These are phyloP conservation scores for Scutellaria galericulata DNA, from an alignment of 257 asterid species.

Conservation along the genomic window DNA sequence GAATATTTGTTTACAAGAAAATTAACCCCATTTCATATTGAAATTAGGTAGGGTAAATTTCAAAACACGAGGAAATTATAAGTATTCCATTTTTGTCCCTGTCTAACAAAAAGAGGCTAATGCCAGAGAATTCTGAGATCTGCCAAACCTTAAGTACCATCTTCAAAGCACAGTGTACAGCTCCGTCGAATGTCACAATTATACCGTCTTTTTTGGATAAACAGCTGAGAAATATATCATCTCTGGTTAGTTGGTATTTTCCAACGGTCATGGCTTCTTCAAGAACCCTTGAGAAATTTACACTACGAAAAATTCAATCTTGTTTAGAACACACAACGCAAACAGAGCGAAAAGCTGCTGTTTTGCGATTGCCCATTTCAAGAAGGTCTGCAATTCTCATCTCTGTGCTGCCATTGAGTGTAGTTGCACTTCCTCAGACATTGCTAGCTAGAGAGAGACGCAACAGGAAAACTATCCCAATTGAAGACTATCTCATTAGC, in stretches of 20 bases:
- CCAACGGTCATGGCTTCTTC: constrained; percentile 65
- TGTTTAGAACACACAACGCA: constrained; percentile 36
- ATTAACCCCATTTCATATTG: no score
- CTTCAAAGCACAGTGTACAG: constrained; percentile 20
- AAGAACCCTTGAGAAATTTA: constrained; percentile 36
- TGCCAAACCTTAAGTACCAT: constrained; percentile 27
- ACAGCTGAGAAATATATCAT: constrained; percentile 9
- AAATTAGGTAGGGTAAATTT: no score
- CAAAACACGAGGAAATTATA: no score
- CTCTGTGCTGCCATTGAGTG: constrained; percentile 59
- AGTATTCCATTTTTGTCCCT: no score
- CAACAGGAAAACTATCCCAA: constrained; percentile 70
- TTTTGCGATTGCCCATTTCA: constrained; percentile 57
- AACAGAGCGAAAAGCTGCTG: constrained; percentile 26
- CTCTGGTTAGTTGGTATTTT: constrained; percentile 35
- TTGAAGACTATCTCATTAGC: constrained; percentile 69
- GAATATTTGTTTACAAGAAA: no score
- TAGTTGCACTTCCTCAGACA: constrained; percentile 54
- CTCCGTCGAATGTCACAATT: not conserved
- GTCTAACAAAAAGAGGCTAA: not conserved
- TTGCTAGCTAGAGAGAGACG: constrained; percentile 91
- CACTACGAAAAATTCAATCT: constrained; percentile 26
- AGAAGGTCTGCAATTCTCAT: constrained; percentile 75
- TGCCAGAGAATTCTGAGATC: not conserved
- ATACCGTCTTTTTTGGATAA: constrained; percentile 20